A percentile compares a stretch with the other conserved stretches of the same genome.
Conservation (phyloP, 2,329 filamentous ascomycete genomes). For the Zalaria obscura region DNA sequence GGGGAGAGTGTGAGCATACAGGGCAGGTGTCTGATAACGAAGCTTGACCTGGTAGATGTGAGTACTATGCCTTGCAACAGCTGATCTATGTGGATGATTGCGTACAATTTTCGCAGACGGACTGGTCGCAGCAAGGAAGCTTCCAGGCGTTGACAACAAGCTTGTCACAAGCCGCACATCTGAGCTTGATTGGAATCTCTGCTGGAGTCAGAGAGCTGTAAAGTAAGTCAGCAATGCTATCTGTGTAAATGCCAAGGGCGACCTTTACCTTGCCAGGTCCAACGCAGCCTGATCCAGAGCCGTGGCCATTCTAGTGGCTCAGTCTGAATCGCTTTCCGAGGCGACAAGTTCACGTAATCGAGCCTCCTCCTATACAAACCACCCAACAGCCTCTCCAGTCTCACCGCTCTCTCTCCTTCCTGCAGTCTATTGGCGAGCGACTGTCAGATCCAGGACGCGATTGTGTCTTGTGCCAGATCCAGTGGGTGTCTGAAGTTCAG, state of each 20-base stretch:
- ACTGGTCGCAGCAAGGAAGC: slow-evolving; percentile 86
- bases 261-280: slow-evolving; percentile 14
- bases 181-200: slow-evolving; percentile 88
- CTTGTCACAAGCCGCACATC: slow-evolving; percentile 86
- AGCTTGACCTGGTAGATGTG: no score
- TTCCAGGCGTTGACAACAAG: slow-evolving; percentile 83
- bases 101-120: slow-evolving; percentile 82
- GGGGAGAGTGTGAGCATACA: slow-evolving; percentile 81
- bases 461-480: no score
- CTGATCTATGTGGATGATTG: no score
- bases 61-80: no score
- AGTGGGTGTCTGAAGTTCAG: no score
- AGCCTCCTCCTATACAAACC: no score
- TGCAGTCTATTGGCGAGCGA: no score
- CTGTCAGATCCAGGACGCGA: no score
- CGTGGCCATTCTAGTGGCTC: slow-evolving; percentile 4
- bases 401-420: no score
- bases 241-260: background rate
- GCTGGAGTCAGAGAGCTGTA: slow-evolving; percentile 61
- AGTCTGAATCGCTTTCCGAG: no score
- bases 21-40: slow-evolving; percentile 62
- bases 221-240: slow-evolving; percentile 5
- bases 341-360: no score
- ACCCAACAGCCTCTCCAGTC: no score
- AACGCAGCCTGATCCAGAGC: slow-evolving; percentile 7